Base-by-base conservation (phyloP, 139 green algal genomes). In the Ostreobium quekettii region DNA sequence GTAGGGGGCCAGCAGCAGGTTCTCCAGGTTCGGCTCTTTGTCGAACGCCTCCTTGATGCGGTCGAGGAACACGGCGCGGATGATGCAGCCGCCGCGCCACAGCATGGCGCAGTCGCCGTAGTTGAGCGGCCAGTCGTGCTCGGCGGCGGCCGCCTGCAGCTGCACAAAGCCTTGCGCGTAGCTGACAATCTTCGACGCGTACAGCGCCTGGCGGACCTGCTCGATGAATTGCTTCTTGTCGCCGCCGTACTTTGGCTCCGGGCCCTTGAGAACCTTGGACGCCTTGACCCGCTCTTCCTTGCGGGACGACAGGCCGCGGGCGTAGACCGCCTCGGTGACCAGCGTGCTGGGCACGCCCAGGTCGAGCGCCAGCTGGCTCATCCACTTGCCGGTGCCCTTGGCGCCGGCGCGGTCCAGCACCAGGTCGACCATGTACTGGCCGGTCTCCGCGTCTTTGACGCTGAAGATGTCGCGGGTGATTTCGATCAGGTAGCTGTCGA, bases 331-430 rank as follows among this genome's bases (percentile, higher is more conserved):
- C 0, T 92, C 83, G 29, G 87, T 88, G 74, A 99, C 97, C 66
- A 90, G 97, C 67, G 94, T 91, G 0, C 87, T 86, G 32, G 95
- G 88, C 31, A 97, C 83, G 2, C 77, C 78, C 48, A 99, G 85
- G 79, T 99, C 95, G 0, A 93, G 93, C 0, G 93, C 95, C 74
- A 97, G 90, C 87, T 99, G 95, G 56, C 99, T 89, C 2, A 93
- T 99, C 95, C 95, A 99, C 78, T 99, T 99, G 72, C 95, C 91
- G 37, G 91, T 97, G 59, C 91, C 93, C 85, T 99, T 99, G 83
- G 91, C 91, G 53, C 94, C 94, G 2, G 94, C 98, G 85, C 97
- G 93, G 80, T 99, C 94, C 64, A 96, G 78, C 62, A 99, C 91
- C 72, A 94, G 95, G 81, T 99, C 95, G 22, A 99, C 77, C 29